Base-by-base conservation (phyloP, 805 yeast species). In the Pichia ethanolica region DNA sequence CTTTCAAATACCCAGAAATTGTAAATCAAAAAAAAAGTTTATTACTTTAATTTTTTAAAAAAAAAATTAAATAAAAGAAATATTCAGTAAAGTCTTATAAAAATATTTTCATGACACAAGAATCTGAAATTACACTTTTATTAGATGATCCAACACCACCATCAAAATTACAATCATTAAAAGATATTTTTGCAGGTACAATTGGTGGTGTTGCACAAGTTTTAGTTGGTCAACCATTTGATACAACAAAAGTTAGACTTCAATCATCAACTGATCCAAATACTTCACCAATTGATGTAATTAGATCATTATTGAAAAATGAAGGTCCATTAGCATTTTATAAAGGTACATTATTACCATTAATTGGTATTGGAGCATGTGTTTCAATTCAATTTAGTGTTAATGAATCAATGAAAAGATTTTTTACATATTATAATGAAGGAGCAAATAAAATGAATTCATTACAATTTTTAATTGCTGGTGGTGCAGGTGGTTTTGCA, bases 171-270 rank as follows among this genome's bases (percentile, higher is more conserved):
- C 63, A 79, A 40, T 88, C 88, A 10, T 55, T 74, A 34, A 89
- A 89, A 59, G 97, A 90, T 65, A 76, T 89, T 44, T 68, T 86
- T 48, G 95, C 95, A 5, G 99, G 99, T 25, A 91, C 97, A 14
- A 75, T 84, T 57, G 98, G 98, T 50, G 99, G 99, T 47, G 80
- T 93, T 30, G 91, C 97, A 7, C 99, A 93, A 69, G 98, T 93
- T 7, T 71, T 93, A 35, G 86, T 85, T 12, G 99, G 99, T 27
- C 98, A 93, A 68, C 97, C 98, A 7, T 91, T 91, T 61, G 98
- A 90, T 65, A 87, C 96, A 9, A 87, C 93, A 42, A 91, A 91
- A 68, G 98, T 93, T 25, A 75, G 99, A 46, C 73, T 93, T 44
- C 98, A 93, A 63, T 83, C 95, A 2, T 82, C 89, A 3, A 82